These are phyloP conservation scores for Chamaecyparis obtusa DNA, from an alignment of 75 land plant genomes.

Conservation along the genomic window DNA sequence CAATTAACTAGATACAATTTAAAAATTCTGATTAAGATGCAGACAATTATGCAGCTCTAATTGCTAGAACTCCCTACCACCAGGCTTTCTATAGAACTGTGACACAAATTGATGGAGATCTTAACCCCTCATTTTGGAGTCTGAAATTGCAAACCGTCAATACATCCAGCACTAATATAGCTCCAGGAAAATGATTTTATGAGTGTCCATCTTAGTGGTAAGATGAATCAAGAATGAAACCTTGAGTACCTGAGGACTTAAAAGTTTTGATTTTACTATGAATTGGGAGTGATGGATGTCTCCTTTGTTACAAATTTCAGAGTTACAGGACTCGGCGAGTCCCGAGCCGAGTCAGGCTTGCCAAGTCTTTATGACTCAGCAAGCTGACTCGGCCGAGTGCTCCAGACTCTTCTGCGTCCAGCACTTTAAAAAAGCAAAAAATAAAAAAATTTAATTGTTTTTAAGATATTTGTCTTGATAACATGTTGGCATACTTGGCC, in stretches of 20 bases:
- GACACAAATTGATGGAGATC: background rate
- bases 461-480: too few species aligned
- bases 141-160: constrained; percentile 26
- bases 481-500: too few species aligned
- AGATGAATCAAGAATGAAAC: background rate
- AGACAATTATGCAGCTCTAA: background rate
- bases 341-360: too few species aligned
- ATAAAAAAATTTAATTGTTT: too few species aligned
- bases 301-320: too few species aligned
- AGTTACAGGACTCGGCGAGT: too few species aligned
- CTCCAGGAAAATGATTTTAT: background rate
- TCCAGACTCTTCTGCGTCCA: too few species aligned
- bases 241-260: background rate
- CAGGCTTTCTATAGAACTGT: background rate
- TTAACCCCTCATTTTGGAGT: background rate
- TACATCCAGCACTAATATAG: constrained; percentile 16
- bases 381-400: too few species aligned
- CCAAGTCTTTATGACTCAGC: too few species aligned
- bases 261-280: background rate
- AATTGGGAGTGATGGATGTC: background rate
- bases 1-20: background rate
- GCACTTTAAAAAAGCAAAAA: too few species aligned
- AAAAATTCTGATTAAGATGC: background rate
- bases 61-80: background rate
- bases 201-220: background rate